These are phyloP conservation scores for Solanum acaule DNA, from an alignment of 257 asterid species.

Conservation along the genomic window DNA sequence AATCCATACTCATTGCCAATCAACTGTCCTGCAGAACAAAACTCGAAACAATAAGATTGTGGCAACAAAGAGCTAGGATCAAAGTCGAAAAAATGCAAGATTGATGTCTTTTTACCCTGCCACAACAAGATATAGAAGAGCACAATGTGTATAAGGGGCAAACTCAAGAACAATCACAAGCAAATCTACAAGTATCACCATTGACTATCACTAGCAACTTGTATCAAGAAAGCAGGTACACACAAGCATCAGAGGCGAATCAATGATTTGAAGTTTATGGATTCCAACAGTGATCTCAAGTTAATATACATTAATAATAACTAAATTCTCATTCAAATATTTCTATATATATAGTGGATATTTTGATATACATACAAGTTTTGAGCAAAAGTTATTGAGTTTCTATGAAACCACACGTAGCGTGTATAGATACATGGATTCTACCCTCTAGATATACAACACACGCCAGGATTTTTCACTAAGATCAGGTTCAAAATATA, in stretches of 20 bases:
- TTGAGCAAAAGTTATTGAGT: neutral
- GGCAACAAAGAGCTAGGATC: neutral
- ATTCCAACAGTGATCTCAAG: neutral
- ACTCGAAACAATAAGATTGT: neutral
- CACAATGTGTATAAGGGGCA: neutral
- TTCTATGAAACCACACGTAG: neutral
- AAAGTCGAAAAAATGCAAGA: neutral
- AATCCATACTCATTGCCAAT: neutral
- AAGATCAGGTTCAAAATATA: neutral
- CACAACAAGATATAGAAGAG: neutral
- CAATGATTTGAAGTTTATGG: neutral
- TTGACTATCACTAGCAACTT: neutral
- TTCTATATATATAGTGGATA: neutral
- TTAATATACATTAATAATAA: neutral
- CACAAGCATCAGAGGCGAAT: neutral
- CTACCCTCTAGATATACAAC: neutral
- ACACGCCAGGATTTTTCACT: neutral
- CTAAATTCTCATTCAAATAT: neutral
- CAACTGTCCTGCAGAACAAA: neutral
- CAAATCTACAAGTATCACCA: neutral
- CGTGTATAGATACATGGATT: neutral
- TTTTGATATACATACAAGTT: neutral
- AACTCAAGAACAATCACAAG: neutral
- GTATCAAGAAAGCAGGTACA: neutral
- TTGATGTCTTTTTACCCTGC: neutral